Base-by-base conservation (phyloP, 805 yeast genomes). In the Saccharomyces mikatae region DNA sequence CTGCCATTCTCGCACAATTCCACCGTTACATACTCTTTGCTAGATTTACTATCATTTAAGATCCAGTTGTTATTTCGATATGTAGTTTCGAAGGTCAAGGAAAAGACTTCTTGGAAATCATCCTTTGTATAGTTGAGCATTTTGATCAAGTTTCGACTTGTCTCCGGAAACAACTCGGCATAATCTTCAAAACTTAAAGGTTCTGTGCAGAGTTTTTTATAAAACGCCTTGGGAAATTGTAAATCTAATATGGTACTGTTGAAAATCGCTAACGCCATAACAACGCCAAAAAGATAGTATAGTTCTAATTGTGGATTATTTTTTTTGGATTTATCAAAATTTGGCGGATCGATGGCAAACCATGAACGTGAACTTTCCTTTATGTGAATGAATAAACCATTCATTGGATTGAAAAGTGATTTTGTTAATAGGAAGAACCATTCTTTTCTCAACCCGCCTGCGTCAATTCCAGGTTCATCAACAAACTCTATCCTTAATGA, bases 391-490 rank as follows among this genome's bases (percentile, higher is more conserved):
- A 94, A 84, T 68, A 90, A 75, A 0, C 89, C 89, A 31, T 82
- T 80, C 49, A 75, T 73, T 1, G 90, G 86, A 62, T 79, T 80
- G 65, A 91, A 87, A 1, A 92, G 68, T 27, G 85, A 84, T 55
- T 80, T 80, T 1, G 87, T 83, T 44, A 94, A 72, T 44, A 91
- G 70, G 49, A 82, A 74, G 68, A 94, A 91, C 99, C 99, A 92
- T 64, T 92, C 99, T 64, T 90, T 91, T 62, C 86, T 82, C 55
- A 92, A 76, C 0, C 99, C 99, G 1, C 99, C 98, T 0, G 90
- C 97, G 72, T 92, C 99, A 24, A 92, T 80, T 0, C 98, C 99
- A 0, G 91, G 95, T 65, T 92, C 99, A 56, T 84, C 84, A 3
- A 85, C 72, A 67, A 94, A 92, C 62, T 87, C 91, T 8, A 94